Percentiles rank a stretch among this genome's conserved stretches.
phyloP scores from a whole-genome alignment of 805 yeast genomes.

The Candida methanosorbosa region DNA sequence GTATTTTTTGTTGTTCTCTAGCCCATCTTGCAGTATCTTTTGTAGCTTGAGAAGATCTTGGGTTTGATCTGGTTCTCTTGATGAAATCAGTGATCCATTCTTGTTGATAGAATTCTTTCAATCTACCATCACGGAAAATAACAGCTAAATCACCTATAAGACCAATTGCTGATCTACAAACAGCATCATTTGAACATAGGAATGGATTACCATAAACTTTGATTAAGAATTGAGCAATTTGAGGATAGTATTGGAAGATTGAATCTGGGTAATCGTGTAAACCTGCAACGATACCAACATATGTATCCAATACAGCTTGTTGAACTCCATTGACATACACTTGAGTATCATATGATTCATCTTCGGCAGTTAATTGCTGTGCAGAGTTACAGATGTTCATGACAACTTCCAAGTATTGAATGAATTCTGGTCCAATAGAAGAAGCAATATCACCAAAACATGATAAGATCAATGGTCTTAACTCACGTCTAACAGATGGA shows the following conservation, averaged over 20 bases:
- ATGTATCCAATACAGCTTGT: conserved; percentile 91
- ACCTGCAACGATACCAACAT: conserved; percentile 94
- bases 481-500: conserved; percentile 62
- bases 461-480: conserved; percentile 81
- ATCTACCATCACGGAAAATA: conserved; percentile 72
- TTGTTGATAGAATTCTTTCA: conserved; percentile 56
- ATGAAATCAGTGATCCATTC: conserved; percentile 78
- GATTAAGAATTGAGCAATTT: conserved; percentile 63
- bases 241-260: conserved; percentile 54
- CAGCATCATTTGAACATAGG: conserved; percentile 55
- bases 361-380: conserved; percentile 53
- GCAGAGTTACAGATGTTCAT: conserved; percentile 71
- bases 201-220: conserved; percentile 50
- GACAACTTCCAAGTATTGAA: conserved; percentile 69
- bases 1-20: conserved; percentile 63
- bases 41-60: conserved; percentile 54
- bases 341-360: conserved; percentile 60
- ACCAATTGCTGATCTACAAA: conserved; percentile 81
- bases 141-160: conserved; percentile 88
- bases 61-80: conserved; percentile 59
- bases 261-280: conserved; percentile 58
- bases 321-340: conserved; percentile 67
- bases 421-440: conserved; percentile 70
- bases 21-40: conserved; percentile 98
- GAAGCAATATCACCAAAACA: conserved; percentile 96